Conservation (phyloP, 495 filamentous ascomycete species). For the Physcia stellaris region DNA sequence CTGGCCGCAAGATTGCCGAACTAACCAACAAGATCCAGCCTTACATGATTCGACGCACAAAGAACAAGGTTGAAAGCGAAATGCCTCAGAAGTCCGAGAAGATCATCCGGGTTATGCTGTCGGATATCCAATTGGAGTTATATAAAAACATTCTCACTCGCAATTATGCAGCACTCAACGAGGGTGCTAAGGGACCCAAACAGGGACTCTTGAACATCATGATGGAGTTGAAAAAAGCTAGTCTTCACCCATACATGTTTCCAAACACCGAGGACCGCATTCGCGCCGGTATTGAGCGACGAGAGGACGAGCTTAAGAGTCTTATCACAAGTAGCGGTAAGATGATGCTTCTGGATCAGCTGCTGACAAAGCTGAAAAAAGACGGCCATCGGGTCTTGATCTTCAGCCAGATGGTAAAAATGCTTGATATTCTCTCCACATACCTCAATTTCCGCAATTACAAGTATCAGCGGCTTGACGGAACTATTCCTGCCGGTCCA, state of each 20-base stretch:
- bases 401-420: conserved; percentile 99
- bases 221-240: conserved; percentile 99
- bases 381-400: conserved; percentile 94
- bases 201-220: conserved; percentile 96
- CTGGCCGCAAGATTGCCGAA: conserved; percentile 54
- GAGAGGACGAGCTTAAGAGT: conserved; percentile 77
- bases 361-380: conserved; percentile 77
- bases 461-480: conserved; percentile 85
- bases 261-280: conserved; percentile 81
- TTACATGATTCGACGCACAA: conserved; percentile 91
- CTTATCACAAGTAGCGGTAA: conserved; percentile 95
- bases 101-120: conserved; percentile 92
- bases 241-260: conserved; percentile 98
- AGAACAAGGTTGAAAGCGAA: conserved; percentile 91
- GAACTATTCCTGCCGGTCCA: conserved; percentile 74
- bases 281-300: conserved; percentile 55
- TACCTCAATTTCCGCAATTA: conserved; percentile 84
- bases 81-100: conserved; percentile 94
- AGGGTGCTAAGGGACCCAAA: conserved; percentile 75
- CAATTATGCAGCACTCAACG: conserved; percentile 89
- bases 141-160: conserved; percentile 97
- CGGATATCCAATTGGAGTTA: conserved; percentile 90
- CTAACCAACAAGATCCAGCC: conserved; percentile 66
- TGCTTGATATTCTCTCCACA: conserved; percentile 89
- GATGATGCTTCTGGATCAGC: conserved; percentile 94